Base-by-base conservation (phyloP, 495 filamentous ascomycete species). In the Letharia columbiana region DNA sequence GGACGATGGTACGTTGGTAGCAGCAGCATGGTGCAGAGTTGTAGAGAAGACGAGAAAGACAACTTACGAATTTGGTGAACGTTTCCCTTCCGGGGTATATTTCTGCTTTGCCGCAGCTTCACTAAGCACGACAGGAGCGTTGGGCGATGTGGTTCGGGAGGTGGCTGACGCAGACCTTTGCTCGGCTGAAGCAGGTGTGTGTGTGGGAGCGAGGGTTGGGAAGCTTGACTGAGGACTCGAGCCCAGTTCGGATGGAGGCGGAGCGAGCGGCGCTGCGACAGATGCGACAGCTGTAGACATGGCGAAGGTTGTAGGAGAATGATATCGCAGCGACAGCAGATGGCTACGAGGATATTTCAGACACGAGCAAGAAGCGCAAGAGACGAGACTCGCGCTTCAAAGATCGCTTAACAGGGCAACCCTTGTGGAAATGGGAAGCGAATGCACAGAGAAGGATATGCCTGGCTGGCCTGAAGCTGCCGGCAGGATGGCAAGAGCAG, bases 241-340 rank as follows among this genome's bases (percentile, higher is more conserved):
- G 59, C 79, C 77, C 66, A 75, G 77, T 67, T 77, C 80, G 61
- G 77, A 74, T 71, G 78, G 78, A 68, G 80, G 76, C 67, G 80
- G 77, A 60, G 81, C 71, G 69, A 83, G 70, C 50, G 80, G 76
- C 60, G 78, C 76, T 57, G 77, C 71, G 54, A 76, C 79, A 71
- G 80, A 75, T 69, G 81, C 81, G 70, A 83, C 79, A 35, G 79
- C 80, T 65, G 80, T 83, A 60, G 80, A 83, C 81, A 83, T 83
- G 68, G 64, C 73, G 68, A 67, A 57, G 17, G 59, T 39, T 40
- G 63, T 60, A 37, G 52, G 35, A 59, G 42, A 33, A 42, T 47
- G 67, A 50, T 61, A 28, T 28, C 42, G n/a, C 23, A 49, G 52
- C 58, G 35, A 50, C 13, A 45, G 57, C 33, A 69, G 61, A 42